Conservation (phyloP, 768 basidiomycete species). For the Stropharia rugosoannulata region DNA sequence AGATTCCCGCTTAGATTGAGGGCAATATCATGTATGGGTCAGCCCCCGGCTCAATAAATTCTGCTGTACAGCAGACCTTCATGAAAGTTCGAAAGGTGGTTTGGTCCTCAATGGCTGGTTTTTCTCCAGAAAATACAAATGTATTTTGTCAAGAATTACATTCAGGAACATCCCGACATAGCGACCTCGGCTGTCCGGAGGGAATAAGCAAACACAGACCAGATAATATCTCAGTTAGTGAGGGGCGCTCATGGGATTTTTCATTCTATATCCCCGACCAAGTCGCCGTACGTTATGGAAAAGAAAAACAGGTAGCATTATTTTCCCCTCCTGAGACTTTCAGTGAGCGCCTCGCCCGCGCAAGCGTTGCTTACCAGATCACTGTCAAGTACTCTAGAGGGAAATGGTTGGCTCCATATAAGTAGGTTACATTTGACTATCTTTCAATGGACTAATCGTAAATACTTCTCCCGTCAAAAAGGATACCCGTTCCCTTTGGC, state of each 20-base stretch:
- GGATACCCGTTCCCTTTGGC: conserved; percentile 29
- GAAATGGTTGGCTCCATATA: conserved; percentile 11
- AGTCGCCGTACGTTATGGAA: not conserved
- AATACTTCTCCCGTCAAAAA: conserved; percentile 8
- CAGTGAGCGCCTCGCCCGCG: not conserved
- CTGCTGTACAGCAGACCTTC: conserved; percentile 32
- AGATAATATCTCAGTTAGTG: not conserved
- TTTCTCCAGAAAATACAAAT: conserved; percentile 12
- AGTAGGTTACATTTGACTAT: not conserved
- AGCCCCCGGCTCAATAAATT: conserved; percentile 10
- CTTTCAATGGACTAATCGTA: not conserved
- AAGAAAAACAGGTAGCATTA: not conserved
- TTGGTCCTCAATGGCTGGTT: conserved; percentile 34
- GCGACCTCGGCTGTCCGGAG: not conserved
- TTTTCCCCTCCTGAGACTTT: conserved; percentile 1
- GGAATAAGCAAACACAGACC: not conserved
- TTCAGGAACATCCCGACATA: too few species aligned
- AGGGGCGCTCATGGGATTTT: not conserved
- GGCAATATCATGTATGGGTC: conserved; percentile 15
- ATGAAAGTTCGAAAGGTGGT: conserved; percentile 30
- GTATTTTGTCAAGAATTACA: too few species aligned
- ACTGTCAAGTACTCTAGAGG: conserved; percentile 2
- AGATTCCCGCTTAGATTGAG: conserved; percentile 1
- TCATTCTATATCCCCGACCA: not conserved
- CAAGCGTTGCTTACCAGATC: conserved; percentile 2